Evolutionary conservation across 306 rosid genomes (phyloP), one percentile per base, ranked within the genome.

Genomic region (Acacia acuminata): DNA sequence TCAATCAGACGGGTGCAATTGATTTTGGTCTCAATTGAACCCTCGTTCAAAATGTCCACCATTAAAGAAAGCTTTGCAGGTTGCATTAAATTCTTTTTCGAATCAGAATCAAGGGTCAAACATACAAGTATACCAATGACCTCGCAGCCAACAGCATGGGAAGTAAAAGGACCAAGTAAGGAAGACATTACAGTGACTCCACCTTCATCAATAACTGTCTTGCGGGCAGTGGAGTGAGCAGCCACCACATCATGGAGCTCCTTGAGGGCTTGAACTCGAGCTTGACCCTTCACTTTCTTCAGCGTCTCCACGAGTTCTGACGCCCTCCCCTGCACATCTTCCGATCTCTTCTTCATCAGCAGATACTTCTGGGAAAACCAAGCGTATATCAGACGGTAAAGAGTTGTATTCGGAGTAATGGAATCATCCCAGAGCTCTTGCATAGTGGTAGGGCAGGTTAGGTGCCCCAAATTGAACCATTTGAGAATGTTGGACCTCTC

Each of bases 401-500:
- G 94, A 12, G 96, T 92, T 24, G 88, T 85, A 85, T 90, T 92
- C 2, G 96, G 96, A 9, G 94, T 92, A 25, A 92, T 45, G 10
- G 94, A 88, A 79, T 92, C 96, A n/a, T 92, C 91, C 97, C 97
- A 92, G 48, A 92, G 97, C 91, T 90, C 97, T 47, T 92, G 97
- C 97, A 92, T 90, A 30, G 97, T 92, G 2, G 97, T 92, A 56
- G 97, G 97, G 84, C 97, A 92, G 5, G 94, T 90, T 17, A 85
- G 77, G 83, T 90, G 97, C 64, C 94, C 97, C 77, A 92, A 27
- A 83, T 53, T 85, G 89, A 90, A 89, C 97, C 97, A 92, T 81
- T 86, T 92, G 76, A 89, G 93, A 87, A 92, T 92, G 82, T 92
- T 92, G 88, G 89, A 87, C 86, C 88, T 79, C 88, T 92, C 96